Percentiles rank a stretch among this genome's conserved stretches.
Conservation (phyloP, 1,139 yeast species). For the Pichia terricola region DNA sequence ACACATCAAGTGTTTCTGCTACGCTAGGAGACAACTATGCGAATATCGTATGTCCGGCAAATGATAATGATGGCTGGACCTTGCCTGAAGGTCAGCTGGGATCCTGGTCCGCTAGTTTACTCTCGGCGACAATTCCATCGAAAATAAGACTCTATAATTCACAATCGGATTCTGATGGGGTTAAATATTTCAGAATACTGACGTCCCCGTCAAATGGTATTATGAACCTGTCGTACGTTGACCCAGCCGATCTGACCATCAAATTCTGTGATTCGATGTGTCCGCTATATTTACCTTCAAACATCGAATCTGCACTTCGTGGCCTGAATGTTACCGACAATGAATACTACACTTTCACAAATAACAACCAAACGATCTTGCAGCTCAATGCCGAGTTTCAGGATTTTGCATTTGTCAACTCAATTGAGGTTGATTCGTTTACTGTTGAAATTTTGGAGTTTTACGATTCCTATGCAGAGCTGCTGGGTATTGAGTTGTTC, state of each 20-base stretch:
- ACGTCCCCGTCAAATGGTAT: constrained; percentile 80
- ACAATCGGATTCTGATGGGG: constrained; percentile 39
- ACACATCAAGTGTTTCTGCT: constrained; percentile 5
- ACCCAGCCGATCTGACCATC: constrained; percentile 52
- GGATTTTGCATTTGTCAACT: constrained; percentile 75
- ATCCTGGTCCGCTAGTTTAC: constrained; percentile 57
- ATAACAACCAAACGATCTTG: constrained; percentile 12
- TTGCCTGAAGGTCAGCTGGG: constrained; percentile 44
- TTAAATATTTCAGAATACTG: constrained; percentile 59
- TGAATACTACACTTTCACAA: constrained; percentile 12
- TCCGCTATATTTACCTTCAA: constrained; percentile 40
- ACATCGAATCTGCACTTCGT: constrained; percentile 22
- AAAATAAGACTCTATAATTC: constrained; percentile 68
- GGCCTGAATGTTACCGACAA: constrained; percentile 1
- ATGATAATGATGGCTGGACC: constrained; percentile 42
- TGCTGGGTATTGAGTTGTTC: constrained; percentile 66
- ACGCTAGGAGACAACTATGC: constrained; percentile 24
- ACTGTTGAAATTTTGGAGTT: constrained; percentile 61
- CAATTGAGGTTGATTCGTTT: constrained; percentile 50
- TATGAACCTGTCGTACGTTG: constrained; percentile 81
- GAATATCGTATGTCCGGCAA: constrained; percentile 53
- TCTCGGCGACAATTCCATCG: constrained; percentile 55
- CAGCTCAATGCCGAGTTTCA: constrained; percentile 37
- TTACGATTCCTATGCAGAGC: constrained; percentile 60
- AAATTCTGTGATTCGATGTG: constrained; percentile 81